Conservation (phyloP, 1,284 basidiomycete genomes). For the Inonotus hispidus region DNA sequence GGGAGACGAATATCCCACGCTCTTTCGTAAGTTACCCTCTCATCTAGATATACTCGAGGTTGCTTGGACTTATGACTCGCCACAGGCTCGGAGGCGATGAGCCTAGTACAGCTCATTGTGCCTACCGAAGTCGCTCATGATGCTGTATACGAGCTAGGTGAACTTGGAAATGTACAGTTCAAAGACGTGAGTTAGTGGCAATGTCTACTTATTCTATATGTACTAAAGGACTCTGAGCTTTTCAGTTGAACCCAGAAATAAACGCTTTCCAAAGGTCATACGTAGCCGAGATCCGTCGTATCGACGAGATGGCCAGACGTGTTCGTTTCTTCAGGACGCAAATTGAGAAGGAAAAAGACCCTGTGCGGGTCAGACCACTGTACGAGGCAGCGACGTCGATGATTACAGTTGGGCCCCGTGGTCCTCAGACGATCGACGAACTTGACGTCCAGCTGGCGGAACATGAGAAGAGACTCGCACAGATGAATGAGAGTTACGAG, state of each 20-base stretch:
- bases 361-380: slow-evolving; percentile 76
- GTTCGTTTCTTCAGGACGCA: slow-evolving; percentile 87
- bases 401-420: slow-evolving; percentile 82
- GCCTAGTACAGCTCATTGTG: slow-evolving; percentile 96
- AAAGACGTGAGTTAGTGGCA: slow-evolving; percentile 71
- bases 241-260: slow-evolving; percentile 91
- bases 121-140: slow-evolving; percentile 98
- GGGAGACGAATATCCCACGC: slow-evolving; percentile 19
- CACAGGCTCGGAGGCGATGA: slow-evolving; percentile 92
- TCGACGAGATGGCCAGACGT: slow-evolving; percentile 94
- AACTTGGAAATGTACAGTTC: slow-evolving; percentile 95
- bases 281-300: slow-evolving; percentile 89
- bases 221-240: slow-evolving; percentile 16
- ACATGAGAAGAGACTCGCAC: slow-evolving; percentile 79
- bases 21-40: slow-evolving; percentile 15
- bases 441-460: slow-evolving; percentile 85
- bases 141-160: slow-evolving; percentile 91
- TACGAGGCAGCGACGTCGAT: slow-evolving; percentile 73
- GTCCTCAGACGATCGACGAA: slow-evolving; percentile 92
- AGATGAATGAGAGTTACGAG: slow-evolving; percentile 96
- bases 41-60: neutral
- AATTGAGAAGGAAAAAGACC: slow-evolving; percentile 81
- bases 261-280: slow-evolving; percentile 99
- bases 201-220: neutral
- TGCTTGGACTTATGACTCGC: neutral